Base-by-base conservation (phyloP, 768 basidiomycete genomes). In the Pleurotus tuber-regium region DNA sequence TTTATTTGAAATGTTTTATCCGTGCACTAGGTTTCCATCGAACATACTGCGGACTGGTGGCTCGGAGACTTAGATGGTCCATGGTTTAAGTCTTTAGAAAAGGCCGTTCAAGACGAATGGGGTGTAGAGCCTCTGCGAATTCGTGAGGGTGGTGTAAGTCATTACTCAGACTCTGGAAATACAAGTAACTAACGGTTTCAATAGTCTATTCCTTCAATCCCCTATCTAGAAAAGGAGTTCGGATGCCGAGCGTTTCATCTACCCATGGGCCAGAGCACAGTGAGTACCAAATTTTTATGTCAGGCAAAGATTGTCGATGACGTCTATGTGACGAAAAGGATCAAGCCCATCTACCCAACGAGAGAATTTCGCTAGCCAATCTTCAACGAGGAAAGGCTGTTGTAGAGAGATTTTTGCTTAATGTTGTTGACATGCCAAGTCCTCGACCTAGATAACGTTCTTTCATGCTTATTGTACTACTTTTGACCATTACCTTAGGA, bases 41-140 rank as follows among this genome's bases (percentile, higher is more conserved):
- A 88, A 36, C 89, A 92, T 53, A 86, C 80, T 2, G 94, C 93
- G 0, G 87, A 94, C 60, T 98, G 95, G 95, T 99, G 96, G 96
- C 76, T 99, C 2, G 93, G 95, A 0, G 83, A 88, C 50, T 77
- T 96, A 33, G 82, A 91, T 49, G 86, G 87, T 53, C 78, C 78
- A 3, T 97, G 90, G 84, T 96, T 95, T 73, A 80, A 84, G 56
- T 85, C 89, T 0, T 76, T 99, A 44, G 92, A 96, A 63, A 70
- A 74, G 31, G 88, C 92, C 18, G 84, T 99, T 0, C 73, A 77
- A 43, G 84, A 89, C 39, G 92, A 95, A 60, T 99, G 96, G 96
- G 85, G 85, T 4, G 72, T 85, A 36, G 78, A 84, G 53, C 96
- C 96, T 3, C 66, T 97, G 55, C 82, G 89, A 21, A 95, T 97